phyloP scores from a whole-genome alignment of 768 basidiomycete species.

The Wakefieldia striispora region DNA sequence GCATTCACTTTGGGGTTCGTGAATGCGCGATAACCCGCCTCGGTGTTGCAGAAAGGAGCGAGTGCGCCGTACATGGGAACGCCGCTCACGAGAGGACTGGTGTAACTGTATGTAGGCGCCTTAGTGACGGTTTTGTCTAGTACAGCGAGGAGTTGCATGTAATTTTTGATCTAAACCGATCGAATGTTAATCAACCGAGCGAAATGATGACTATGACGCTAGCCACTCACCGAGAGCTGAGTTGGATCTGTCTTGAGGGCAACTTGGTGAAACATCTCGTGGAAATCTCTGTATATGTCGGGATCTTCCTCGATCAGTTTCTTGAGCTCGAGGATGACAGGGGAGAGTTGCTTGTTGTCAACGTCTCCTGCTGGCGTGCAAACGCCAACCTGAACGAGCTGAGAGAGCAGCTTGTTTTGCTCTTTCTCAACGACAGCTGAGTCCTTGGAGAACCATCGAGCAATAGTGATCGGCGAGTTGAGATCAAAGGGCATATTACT shows the following conservation, averaged over 20 bases:
- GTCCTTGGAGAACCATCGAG: conserved; percentile 20
- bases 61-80: conserved; percentile 23
- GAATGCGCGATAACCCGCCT: conserved; percentile 22
- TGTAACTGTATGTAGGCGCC: conserved; percentile 16
- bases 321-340: conserved; percentile 20
- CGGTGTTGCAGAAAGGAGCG: conserved; percentile 22
- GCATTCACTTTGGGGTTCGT: conserved; percentile 43
- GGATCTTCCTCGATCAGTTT: conserved; percentile 22
- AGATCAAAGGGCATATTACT: conserved; percentile 14
- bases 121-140: conserved; percentile 14
- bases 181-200: not conserved
- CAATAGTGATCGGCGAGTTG: conserved; percentile 18
- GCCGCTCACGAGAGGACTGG: conserved; percentile 24
- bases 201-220: not conserved
- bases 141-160: conserved; percentile 27
- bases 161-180: conserved; percentile 3
- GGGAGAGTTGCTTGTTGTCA: conserved; percentile 10
- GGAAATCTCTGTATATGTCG: conserved; percentile 19
- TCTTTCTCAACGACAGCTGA: conserved; percentile 7
- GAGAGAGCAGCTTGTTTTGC: conserved; percentile 27
- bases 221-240: conserved; percentile 6
- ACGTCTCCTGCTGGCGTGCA: conserved; percentile 1
- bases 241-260: not conserved
- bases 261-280: conserved; percentile 25
- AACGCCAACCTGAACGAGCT: conserved; percentile 20